A percentile compares a stretch with the other conserved stretches of the same genome.
phyloP scores from a whole-genome alignment of 768 basidiomycete genomes.

The Stropharia rugosoannulata region DNA sequence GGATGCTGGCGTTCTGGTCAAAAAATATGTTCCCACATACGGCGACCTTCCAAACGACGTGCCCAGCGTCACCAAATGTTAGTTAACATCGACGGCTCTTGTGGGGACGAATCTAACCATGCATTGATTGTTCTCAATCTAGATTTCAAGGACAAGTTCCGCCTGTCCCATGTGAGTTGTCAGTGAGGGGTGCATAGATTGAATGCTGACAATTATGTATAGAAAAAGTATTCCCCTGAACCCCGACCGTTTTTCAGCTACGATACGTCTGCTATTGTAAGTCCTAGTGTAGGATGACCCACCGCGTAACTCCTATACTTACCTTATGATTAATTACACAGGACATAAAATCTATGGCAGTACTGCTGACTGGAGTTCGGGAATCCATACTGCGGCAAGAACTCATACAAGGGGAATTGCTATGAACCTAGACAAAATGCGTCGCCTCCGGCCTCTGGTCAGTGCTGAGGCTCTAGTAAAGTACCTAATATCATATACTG shows the following conservation, averaged over 20 bases:
- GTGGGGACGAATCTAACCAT: background rate
- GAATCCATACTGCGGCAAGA: slow-evolving; percentile 41
- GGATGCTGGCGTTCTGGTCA: slow-evolving; percentile 52
- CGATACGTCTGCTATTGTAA: slow-evolving; percentile 69
- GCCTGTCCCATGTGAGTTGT: slow-evolving; percentile 53
- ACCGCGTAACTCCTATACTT: background rate
- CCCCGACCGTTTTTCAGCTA: slow-evolving; percentile 64
- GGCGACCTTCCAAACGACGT: slow-evolving; percentile 58
- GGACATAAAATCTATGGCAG: slow-evolving; percentile 42
- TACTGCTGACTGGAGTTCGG: slow-evolving; percentile 38
- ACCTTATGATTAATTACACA: slow-evolving; percentile 10
- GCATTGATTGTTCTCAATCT: background rate
- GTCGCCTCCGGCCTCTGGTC: background rate
- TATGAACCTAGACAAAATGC: background rate
- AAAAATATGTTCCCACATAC: slow-evolving; percentile 62
- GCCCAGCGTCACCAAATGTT: slow-evolving; percentile 61
- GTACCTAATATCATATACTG: no score
- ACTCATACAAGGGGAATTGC: slow-evolving; percentile 28
- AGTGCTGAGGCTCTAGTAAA: no score
- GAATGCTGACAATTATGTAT: slow-evolving; percentile 1
- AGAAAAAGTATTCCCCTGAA: slow-evolving; percentile 59
- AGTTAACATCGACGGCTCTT: slow-evolving; percentile 17
- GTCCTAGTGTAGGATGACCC: slow-evolving; percentile 19
- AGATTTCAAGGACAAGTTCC: slow-evolving; percentile 76
- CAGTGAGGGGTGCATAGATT: background rate